Evolutionary conservation across 192 early-diverging fungal species (phyloP), one percentile per base, ranked within the genome.

Genomic region (Backusella luteola): DNA sequence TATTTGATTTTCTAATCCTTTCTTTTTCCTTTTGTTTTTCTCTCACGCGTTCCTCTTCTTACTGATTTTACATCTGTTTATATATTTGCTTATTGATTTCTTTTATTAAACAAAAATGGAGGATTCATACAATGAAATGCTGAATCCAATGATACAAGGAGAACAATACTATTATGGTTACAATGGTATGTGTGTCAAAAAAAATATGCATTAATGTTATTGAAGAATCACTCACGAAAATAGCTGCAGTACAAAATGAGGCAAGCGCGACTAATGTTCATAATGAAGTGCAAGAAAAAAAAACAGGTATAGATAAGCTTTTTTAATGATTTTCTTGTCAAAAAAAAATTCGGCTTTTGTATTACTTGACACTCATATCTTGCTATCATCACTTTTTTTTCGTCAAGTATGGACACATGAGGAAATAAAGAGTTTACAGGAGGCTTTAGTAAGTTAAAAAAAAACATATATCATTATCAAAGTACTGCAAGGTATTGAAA

Each of bases 111-210:
- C 12, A 34, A 86, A 84, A 46, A 85, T 87, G 80, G 90, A 91
- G 76, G 87, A 84, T 59, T 81, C 85, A 69, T 89, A 88, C 0
- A 76, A 81, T 12, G 73, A 73, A 12, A 80, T 91, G 59, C 88
- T 91, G 39, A 84, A 87, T 34, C 82, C 82, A 34, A 91, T 90
- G 86, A 74, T 91, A 14, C 87, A 86, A 6, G 89, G 90, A 32
- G 90, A 91, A 71, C 81, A 84, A 52, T 87, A 84, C 42, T 91
- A 89, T 66, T 86, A 87, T 39, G 85, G 84, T 6, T 73, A 79
- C 42, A 72, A 81, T 38, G 46, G 76, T 19, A 74, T 53, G 15
- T 74, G 71, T 19, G 12, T 39, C 19, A 44, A 21, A 15, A n/a
- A 6, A 14, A 23, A 56, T 19, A 7, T 17, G n/a, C 46, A 11